Percentiles rank a stretch among this genome's conserved stretches.
Conservation (phyloP, 768 basidiomycete species). For the Trametes sanguinea region DNA sequence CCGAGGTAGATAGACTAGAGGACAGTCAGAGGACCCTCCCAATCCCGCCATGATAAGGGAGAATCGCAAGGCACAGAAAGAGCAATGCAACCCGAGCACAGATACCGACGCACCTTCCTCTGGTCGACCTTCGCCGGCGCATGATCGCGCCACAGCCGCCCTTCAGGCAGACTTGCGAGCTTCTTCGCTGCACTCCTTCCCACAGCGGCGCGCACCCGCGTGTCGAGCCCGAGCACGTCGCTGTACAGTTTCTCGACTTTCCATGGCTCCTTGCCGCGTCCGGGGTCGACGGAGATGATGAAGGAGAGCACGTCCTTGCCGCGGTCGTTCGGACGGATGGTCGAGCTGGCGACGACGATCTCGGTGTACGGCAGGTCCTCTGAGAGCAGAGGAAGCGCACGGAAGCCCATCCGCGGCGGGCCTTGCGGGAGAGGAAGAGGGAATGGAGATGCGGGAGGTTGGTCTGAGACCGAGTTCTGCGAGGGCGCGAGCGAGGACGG, state of each 20-base stretch:
- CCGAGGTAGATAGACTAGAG: slow-evolving; percentile 1
- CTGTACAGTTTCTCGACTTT: slow-evolving; percentile 92
- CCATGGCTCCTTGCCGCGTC: slow-evolving; percentile 71
- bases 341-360: slow-evolving; percentile 74
- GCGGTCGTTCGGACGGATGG: slow-evolving; percentile 85
- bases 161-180: slow-evolving; percentile 83
- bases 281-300: slow-evolving; percentile 73
- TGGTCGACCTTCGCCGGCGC: slow-evolving; percentile 97
- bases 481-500: slow-evolving; percentile 19
- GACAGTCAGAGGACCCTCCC: neutral
- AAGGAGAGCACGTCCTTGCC: slow-evolving; percentile 94
- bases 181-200: slow-evolving; percentile 76
- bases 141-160: slow-evolving; percentile 94
- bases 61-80: slow-evolving; percentile 2
- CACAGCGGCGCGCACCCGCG: slow-evolving; percentile 57
- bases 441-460: slow-evolving; percentile 31
- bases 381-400: slow-evolving; percentile 69
- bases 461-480: slow-evolving; percentile 25
- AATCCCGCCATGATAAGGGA: neutral
- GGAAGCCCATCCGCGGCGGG: slow-evolving; percentile 48
- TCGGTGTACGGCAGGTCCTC: slow-evolving; percentile 73
- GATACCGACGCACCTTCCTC: slow-evolving; percentile 67
- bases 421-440: slow-evolving; percentile 32
- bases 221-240: slow-evolving; percentile 88
- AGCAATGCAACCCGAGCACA: neutral